phyloP scores from a whole-genome alignment of 768 basidiomycete genomes.

The Tubosaeta sp. region DNA sequence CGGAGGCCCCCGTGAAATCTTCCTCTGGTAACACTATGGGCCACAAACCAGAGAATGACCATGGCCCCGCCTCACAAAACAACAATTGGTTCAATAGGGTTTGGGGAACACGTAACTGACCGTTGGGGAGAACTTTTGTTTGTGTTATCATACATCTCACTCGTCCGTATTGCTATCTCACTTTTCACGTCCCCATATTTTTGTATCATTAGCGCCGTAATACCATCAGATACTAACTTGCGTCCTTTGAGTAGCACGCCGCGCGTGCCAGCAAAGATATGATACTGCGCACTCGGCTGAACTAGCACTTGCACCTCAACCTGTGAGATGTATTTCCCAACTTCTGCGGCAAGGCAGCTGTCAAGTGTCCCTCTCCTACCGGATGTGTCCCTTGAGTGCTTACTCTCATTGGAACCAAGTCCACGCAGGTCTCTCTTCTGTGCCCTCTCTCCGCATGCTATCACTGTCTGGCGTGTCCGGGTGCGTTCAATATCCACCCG shows the following conservation, averaged over 20 bases:
- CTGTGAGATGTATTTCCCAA: slow-evolving; percentile 76
- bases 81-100: slow-evolving; percentile 24
- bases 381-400: slow-evolving; percentile 52
- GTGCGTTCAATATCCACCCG: slow-evolving; percentile 39
- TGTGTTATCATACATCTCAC: slow-evolving; percentile 18
- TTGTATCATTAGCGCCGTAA: slow-evolving; percentile 33
- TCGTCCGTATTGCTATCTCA: slow-evolving; percentile 11
- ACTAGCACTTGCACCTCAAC: neutral
- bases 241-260: too few species aligned
- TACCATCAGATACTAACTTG: slow-evolving; percentile 14
- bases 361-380: slow-evolving; percentile 68
- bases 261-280: too few species aligned
- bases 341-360: slow-evolving; percentile 69
- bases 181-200: slow-evolving; percentile 12
- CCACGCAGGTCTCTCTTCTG: slow-evolving; percentile 78
- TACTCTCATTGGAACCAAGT: slow-evolving; percentile 58
- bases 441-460: slow-evolving; percentile 62
- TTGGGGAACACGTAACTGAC: slow-evolving; percentile 20
- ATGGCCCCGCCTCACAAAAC: slow-evolving; percentile 8
- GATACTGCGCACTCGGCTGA: neutral
- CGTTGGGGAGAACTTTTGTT: neutral
- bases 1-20: slow-evolving; percentile 18
- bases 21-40: slow-evolving; percentile 8
- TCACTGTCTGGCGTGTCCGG: slow-evolving; percentile 79
- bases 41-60: slow-evolving; percentile 17